These are phyloP conservation scores for Hansfordia pulvinata DNA, from an alignment of 2,329 filamentous ascomycete species.

Conservation along the genomic window DNA sequence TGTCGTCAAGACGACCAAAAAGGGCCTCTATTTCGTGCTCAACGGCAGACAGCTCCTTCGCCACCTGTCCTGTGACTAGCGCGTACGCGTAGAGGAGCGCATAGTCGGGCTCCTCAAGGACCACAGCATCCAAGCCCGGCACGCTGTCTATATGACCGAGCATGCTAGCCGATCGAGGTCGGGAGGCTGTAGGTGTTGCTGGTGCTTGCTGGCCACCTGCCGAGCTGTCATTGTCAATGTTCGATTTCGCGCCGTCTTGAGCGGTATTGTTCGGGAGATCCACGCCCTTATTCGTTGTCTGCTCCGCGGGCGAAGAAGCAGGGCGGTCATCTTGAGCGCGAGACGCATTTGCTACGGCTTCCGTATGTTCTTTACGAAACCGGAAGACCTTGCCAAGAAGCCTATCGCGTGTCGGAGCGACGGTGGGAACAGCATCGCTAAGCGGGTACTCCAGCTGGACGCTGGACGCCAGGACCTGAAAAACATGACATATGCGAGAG, in stretches of 20 bases:
- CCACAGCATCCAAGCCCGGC: slow-evolving; percentile 17
- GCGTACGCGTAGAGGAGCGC: slow-evolving; percentile 87
- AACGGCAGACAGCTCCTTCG: slow-evolving; percentile 47
- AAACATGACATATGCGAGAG: slow-evolving; percentile 80
- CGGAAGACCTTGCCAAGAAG: slow-evolving; percentile 78
- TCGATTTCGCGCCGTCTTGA: neutral
- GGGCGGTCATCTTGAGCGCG: too few relatives aligned
- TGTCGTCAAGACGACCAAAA: slow-evolving; percentile 49
- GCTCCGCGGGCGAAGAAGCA: too few relatives aligned
- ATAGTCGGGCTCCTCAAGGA: slow-evolving; percentile 66
- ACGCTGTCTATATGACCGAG: slow-evolving; percentile 8
- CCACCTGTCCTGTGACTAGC: slow-evolving; percentile 52
- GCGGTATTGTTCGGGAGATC: too few relatives aligned
- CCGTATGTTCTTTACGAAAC: slow-evolving; percentile 58
- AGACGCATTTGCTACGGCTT: slow-evolving; percentile 23
- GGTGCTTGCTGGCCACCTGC: slow-evolving; percentile 6
- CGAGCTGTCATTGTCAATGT: slow-evolving; percentile 1
- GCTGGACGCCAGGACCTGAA: slow-evolving; percentile 75
- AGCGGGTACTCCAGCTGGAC: slow-evolving; percentile 92
- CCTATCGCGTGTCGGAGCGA: slow-evolving; percentile 67
- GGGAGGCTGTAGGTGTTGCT: too few relatives aligned
- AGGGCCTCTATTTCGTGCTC: slow-evolving; percentile 47
- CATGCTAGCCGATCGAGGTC: too few relatives aligned
- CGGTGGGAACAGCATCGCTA: slow-evolving; percentile 75
- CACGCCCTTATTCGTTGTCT: too few relatives aligned